Conservation (phyloP, 306 rosid species). For the Alnus rubra region DNA sequence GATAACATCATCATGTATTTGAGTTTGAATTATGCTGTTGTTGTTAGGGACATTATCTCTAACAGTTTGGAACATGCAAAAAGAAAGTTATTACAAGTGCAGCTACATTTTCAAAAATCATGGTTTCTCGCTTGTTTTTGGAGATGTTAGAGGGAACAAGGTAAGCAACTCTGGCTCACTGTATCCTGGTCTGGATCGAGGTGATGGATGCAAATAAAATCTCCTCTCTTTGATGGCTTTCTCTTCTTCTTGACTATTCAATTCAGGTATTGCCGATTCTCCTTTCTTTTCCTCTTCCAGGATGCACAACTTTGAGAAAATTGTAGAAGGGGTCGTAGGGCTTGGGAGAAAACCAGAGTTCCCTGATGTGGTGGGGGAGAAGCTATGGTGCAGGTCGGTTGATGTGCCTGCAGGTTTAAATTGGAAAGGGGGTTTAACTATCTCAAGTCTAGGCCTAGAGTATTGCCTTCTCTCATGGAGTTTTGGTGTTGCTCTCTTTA, state of each 20-base stretch:
- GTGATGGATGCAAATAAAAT: conserved; percentile 82
- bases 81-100: background rate
- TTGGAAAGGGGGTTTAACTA: conserved; percentile 55
- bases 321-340: conserved; percentile 63
- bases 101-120: conserved; percentile 23
- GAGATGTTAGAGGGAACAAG: conserved; percentile 69
- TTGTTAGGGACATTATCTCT: too few species aligned
- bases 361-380: conserved; percentile 45
- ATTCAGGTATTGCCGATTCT: conserved; percentile 13
- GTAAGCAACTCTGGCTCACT: conserved; percentile 61
- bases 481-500: conserved; percentile 44
- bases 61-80: conserved; percentile 10
- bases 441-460: conserved; percentile 81
- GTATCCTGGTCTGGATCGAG: conserved; percentile 47
- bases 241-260: conserved; percentile 67
- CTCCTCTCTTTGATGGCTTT: conserved; percentile 69
- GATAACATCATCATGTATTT: too few species aligned
- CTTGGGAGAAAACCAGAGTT: conserved; percentile 41
- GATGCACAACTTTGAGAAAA: conserved; percentile 56
- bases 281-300: conserved; percentile 41
- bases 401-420: conserved; percentile 29
- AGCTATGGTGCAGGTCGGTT: background rate
- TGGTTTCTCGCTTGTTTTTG: conserved; percentile 29
- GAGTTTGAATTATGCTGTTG: too few species aligned
- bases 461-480: conserved; percentile 79